Percentiles rank a stretch among this genome's conserved stretches.
These are phyloP conservation scores for Peterozyma xylosa DNA, from an alignment of 805 yeast genomes.

Conservation along the genomic window DNA sequence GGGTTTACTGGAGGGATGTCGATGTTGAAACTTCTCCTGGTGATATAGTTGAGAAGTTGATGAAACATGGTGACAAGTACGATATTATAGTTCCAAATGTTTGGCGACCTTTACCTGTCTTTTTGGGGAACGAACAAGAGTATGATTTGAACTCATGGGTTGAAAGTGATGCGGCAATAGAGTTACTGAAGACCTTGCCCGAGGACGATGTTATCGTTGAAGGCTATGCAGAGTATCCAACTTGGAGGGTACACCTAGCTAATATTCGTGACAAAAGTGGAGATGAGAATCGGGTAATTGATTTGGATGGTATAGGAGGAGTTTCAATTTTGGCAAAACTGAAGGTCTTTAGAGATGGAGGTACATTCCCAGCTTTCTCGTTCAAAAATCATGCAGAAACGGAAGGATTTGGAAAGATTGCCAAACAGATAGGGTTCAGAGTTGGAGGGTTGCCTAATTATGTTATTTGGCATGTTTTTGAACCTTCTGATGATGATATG, in stretches of 20 bases:
- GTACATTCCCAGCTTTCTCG: conserved; percentile 80
- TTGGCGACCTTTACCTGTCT: conserved; percentile 95
- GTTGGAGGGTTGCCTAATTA: conserved; percentile 90
- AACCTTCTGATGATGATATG: conserved; percentile 81
- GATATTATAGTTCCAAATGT: conserved; percentile 84
- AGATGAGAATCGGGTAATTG: conserved; percentile 51
- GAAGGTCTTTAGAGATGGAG: conserved; percentile 66
- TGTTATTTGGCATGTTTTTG: conserved; percentile 86
- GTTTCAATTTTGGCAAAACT: conserved; percentile 76
- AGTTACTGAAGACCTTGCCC: conserved; percentile 52
- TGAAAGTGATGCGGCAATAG: conserved; percentile 72
- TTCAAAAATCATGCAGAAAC: conserved; percentile 84
- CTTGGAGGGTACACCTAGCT: conserved; percentile 79
- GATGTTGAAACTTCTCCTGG: conserved; percentile 82
- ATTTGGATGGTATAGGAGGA: conserved; percentile 83
- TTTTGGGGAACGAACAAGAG: conserved; percentile 86
- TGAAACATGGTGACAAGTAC: conserved; percentile 42
- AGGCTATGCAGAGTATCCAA: conserved; percentile 82
- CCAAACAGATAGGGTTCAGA: conserved; percentile 66
- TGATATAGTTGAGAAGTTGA: conserved; percentile 62
- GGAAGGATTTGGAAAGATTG: conserved; percentile 81
- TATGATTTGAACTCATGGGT: conserved; percentile 97
- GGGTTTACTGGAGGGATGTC: conserved; percentile 91
- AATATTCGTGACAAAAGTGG: conserved; percentile 60
- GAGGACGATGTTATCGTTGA: conserved; percentile 87